phyloP scores from a whole-genome alignment of 495 filamentous ascomycete species.

The Hypomontagnella monticulosa region DNA sequence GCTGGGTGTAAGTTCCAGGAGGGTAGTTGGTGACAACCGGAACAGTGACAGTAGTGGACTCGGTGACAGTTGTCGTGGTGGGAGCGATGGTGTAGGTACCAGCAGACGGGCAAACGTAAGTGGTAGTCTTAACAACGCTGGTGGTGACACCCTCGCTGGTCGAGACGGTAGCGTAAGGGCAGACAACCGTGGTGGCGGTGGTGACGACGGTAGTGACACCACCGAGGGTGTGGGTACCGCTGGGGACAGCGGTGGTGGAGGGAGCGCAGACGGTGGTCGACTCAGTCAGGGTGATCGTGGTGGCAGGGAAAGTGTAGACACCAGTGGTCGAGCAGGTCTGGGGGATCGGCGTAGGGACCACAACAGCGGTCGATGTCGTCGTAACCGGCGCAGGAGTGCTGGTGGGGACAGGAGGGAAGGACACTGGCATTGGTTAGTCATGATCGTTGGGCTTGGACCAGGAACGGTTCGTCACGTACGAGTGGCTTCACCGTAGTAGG shows the following conservation, averaged over 20 bases:
- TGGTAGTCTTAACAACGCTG: conserved; percentile 76
- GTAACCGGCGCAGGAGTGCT: conserved; percentile 37
- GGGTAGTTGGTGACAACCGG: conserved; percentile 71
- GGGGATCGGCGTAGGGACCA: conserved; percentile 71
- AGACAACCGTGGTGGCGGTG: conserved; percentile 74
- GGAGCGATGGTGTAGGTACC: conserved; percentile 86
- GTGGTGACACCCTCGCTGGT: conserved; percentile 71
- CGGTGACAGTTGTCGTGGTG: conserved; percentile 66
- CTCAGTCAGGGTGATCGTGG: conserved; percentile 72
- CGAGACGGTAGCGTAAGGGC: conserved; percentile 75
- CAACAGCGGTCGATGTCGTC: conserved; percentile 44
- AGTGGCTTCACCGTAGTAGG: conserved; percentile 67
- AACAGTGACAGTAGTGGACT: conserved; percentile 68
- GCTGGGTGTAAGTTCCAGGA: conserved; percentile 78
- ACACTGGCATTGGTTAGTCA: conserved; percentile 42
- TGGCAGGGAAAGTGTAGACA: conserved; percentile 82
- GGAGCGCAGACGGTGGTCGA: conserved; percentile 74
- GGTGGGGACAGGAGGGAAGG: conserved; percentile 50
- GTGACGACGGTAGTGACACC: conserved; percentile 80
- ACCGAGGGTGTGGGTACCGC: conserved; percentile 76
- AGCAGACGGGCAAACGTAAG: conserved; percentile 79
- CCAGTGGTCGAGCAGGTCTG: conserved; percentile 77
- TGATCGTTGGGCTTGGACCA: neutral
- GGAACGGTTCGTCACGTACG: conserved; percentile 54
- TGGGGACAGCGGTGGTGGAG: conserved; percentile 67